Conservation (phyloP, 139 green algal species). For the Chlamydomonas incerta region DNA sequence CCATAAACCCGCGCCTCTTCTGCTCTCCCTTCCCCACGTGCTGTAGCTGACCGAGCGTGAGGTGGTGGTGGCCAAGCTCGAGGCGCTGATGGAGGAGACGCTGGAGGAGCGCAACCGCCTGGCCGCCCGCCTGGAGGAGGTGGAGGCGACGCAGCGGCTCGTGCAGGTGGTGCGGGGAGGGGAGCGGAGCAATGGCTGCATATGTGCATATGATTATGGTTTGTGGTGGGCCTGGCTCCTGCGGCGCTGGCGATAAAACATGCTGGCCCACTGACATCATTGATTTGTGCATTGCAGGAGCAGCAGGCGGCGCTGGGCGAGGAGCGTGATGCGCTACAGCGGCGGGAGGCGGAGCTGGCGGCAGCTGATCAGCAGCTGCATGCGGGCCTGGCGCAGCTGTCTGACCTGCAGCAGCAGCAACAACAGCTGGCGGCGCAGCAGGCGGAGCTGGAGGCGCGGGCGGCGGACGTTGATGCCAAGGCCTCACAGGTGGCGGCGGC, state of each 20-base stretch:
- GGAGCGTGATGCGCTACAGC: background rate
- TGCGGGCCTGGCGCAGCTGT: background rate
- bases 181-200: no score
- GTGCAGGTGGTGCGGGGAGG: background rate
- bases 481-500: background rate
- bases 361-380: background rate
- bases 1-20: no score
- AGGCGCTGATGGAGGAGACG: slow-evolving; percentile 1
- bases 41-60: background rate
- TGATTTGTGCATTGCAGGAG: no score
- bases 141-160: background rate
- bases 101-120: slow-evolving; percentile 2
- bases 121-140: background rate
- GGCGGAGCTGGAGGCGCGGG: slow-evolving; percentile 1
- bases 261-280: no score
- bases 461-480: background rate
- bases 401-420: background rate
- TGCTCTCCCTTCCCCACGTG: background rate
- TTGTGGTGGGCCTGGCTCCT: no score
- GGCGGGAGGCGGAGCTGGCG: background rate
- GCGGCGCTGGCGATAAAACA: no score
- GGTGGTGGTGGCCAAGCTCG: background rate
- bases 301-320: background rate
- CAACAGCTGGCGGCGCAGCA: background rate
- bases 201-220: no score